Evolutionary conservation across 306 rosid species (phyloP).

Genomic region (Calophaca sinica): DNA sequence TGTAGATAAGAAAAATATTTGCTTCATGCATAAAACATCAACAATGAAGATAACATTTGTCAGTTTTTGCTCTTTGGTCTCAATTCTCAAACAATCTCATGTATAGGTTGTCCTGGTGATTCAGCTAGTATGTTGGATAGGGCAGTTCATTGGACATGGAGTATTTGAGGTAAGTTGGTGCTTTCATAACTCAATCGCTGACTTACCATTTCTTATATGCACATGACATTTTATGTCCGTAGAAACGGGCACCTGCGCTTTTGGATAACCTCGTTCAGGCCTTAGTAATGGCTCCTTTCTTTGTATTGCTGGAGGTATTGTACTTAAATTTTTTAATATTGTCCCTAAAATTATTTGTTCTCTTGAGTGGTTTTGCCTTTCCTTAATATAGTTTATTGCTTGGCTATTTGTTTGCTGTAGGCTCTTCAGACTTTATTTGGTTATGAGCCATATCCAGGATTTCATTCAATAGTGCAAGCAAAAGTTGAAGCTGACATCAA

Average conservation of each 20-base stretch:
- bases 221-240: constrained; percentile 14
- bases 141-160: constrained; percentile 87
- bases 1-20: neutral
- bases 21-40: constrained; percentile 5
- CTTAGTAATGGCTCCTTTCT: constrained; percentile 87
- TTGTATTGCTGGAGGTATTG: constrained; percentile 86
- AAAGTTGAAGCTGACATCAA: constrained; percentile 59
- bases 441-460: constrained; percentile 80
- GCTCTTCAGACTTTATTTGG: constrained; percentile 64
- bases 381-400: constrained; percentile 14
- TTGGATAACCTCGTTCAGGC: constrained; percentile 83
- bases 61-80: constrained; percentile 2
- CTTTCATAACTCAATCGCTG: neutral
- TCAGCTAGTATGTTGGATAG: constrained; percentile 81
- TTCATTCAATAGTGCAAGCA: constrained; percentile 64
- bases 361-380: constrained; percentile 16
- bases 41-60: constrained; percentile 17
- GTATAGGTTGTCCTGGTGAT: constrained; percentile 74
- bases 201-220: constrained; percentile 8
- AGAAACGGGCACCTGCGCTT: constrained; percentile 89
- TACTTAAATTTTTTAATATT: neutral
- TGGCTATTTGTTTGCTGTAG: constrained; percentile 47
- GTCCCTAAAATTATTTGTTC: constrained; percentile 8
- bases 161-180: constrained; percentile 68
- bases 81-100: constrained; percentile 14